Evolutionary conservation across 2,329 filamentous ascomycete species (phyloP).

Genomic region (Lachnellula hyalina): DNA sequence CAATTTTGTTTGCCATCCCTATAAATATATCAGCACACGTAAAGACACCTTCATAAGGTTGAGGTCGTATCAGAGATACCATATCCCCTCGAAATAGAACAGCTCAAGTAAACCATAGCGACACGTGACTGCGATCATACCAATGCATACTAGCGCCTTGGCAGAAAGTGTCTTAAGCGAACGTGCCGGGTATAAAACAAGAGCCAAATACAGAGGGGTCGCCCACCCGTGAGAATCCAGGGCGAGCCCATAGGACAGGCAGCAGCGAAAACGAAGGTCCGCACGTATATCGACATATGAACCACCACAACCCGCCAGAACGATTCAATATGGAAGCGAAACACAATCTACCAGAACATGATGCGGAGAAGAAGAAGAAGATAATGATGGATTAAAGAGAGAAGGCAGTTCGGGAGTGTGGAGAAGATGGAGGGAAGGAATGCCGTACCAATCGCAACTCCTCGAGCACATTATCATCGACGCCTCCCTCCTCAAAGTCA

Average conservation of each 20-base stretch:
- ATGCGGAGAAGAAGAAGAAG: conserved; percentile 2
- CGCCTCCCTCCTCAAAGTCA: conserved; percentile 94
- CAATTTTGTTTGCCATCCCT: conserved; percentile 95
- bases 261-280: conserved; percentile 6
- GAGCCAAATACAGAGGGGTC: conserved; percentile 29
- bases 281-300: background rate
- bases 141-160: conserved; percentile 23
- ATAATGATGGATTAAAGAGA: background rate
- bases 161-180: conserved; percentile 22
- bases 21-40: conserved; percentile 25
- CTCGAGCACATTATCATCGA: conserved; percentile 79
- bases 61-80: conserved; percentile 6
- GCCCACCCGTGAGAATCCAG: conserved; percentile 26
- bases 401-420: background rate
- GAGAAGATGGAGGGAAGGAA: background rate
- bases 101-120: background rate
- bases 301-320: background rate
- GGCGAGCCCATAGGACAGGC: conserved; percentile 14
- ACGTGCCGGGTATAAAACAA: conserved; percentile 27
- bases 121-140: conserved; percentile 16
- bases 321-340: background rate
- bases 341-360: background rate
- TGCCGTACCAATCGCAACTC: conserved; percentile 79
- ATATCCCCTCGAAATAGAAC: conserved; percentile 1
- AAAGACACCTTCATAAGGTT: conserved; percentile 1